Base-by-base conservation (phyloP, 257 asterid genomes). In the Prunella vulgaris region DNA sequence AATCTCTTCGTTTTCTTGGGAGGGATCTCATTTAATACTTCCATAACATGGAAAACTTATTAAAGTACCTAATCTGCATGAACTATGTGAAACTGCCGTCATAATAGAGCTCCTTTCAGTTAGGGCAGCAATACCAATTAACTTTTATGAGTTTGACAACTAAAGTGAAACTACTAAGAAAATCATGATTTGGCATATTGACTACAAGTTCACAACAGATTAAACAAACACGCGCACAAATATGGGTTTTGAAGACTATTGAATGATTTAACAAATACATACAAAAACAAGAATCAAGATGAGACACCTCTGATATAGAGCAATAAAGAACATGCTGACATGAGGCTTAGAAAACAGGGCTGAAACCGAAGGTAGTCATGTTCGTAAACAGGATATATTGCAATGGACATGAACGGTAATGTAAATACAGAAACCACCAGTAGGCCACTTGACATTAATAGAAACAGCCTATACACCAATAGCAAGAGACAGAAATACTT, bases 1-100 rank as follows among this genome's bases (percentile, higher is more conserved):
- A 93, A 74, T 80, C 98, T 87, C 95, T 93, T 93, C 4, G 97
- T 72, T 74, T 87, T 90, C 90, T 88, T 93, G 67, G 83, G 88
- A 62, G 96, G 91, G 66, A 80, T 71, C 83, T 93, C 98, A 65
- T 68, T 66, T 33, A 85, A 7, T 69, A 84, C 64, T 78, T 93
- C 98, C 98, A 93, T 93, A 71, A 54, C 84, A 83, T 74, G 73
- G 69, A 56, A 46, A 72, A 35, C 30, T 38, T 59, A 68, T 70
- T 68, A 57, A 59, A 21, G 28, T 66, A 30, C 68, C 58, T 70
- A 44, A 78, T 76, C 93, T 83, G 86, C 70, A 75, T 61, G 77
- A 62, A 60, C 46, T 35, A 72, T 59, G 59, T n/a, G 71, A 85
- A 79, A 66, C 58, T 42, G 77, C 64, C 63, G 40, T 61, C 60